Evolutionary conservation across 2,329 filamentous ascomycete species (phyloP).

Genomic region (Monosporascus sp.): DNA sequence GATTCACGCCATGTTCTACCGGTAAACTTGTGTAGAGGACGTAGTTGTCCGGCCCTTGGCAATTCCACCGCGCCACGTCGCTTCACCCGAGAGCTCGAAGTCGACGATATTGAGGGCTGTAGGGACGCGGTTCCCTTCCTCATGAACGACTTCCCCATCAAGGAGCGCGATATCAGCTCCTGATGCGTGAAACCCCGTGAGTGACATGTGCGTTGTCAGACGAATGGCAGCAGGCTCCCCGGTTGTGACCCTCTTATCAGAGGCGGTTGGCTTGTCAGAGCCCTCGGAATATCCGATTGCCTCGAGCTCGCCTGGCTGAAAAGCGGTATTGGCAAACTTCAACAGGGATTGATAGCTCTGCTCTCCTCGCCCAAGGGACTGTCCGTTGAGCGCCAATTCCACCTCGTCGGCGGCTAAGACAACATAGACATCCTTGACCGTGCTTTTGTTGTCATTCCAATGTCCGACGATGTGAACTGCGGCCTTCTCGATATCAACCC

Average conservation of each 20-base stretch:
- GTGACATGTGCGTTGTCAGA: not conserved
- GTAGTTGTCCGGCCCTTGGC: not conserved
- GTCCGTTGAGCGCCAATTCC: not conserved
- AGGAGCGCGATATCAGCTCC: not conserved
- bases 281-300: not conserved
- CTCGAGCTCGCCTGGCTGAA: not conserved
- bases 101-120: not conserved
- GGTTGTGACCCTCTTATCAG: not conserved
- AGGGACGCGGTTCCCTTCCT: not conserved
- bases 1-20: not conserved
- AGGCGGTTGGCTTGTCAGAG: not conserved
- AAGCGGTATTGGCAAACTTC: not conserved
- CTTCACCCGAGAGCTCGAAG: not conserved
- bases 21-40: not conserved
- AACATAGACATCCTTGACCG: constrained; percentile 2
- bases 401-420: constrained; percentile 1
- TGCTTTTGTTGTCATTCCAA: constrained; percentile 3
- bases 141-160: not conserved
- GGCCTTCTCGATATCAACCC: constrained; percentile 1
- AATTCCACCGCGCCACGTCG: not conserved
- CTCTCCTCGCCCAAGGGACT: not conserved
- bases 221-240: constrained; percentile 1
- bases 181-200: not conserved
- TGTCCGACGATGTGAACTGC: not conserved
- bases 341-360: not conserved